phyloP scores from a whole-genome alignment of 176 grass and related monocot genomes.

The Melocanna baccifera region DNA sequence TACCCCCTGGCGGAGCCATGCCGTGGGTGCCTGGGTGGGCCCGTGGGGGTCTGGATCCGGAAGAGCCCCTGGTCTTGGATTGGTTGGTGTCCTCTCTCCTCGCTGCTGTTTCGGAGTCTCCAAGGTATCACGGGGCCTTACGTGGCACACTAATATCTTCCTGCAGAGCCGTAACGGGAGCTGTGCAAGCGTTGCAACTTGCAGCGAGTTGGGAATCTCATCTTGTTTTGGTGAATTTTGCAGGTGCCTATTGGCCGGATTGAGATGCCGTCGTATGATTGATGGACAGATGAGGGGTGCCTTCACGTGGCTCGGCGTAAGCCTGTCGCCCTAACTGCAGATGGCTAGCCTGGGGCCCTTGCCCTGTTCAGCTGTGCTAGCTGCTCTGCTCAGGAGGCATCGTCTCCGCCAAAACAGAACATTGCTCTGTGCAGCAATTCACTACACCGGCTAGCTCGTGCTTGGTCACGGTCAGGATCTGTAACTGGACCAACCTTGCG shows the following conservation, averaged over 20 bases:
- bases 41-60: neutral
- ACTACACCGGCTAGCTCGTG: neutral
- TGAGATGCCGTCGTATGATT: neutral
- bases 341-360: neutral
- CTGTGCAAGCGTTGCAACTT: neutral
- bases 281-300: neutral
- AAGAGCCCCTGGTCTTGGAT: neutral
- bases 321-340: neutral
- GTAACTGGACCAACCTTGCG: neutral
- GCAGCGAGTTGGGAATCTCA: neutral
- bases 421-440: neutral
- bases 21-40: neutral
- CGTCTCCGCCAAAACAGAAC: neutral
- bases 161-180: neutral
- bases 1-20: neutral
- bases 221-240: neutral
- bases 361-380: too few relatives aligned
- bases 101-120: neutral
- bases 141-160: constrained; percentile 1
- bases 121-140: constrained; percentile 15
- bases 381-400: too few relatives aligned
- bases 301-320: constrained; percentile 13
- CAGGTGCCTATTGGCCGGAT: neutral
- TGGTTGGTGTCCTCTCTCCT: neutral
- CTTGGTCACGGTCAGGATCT: neutral